Conservation (phyloP, 2,329 filamentous ascomycete species). For the Didymella pomorum region DNA sequence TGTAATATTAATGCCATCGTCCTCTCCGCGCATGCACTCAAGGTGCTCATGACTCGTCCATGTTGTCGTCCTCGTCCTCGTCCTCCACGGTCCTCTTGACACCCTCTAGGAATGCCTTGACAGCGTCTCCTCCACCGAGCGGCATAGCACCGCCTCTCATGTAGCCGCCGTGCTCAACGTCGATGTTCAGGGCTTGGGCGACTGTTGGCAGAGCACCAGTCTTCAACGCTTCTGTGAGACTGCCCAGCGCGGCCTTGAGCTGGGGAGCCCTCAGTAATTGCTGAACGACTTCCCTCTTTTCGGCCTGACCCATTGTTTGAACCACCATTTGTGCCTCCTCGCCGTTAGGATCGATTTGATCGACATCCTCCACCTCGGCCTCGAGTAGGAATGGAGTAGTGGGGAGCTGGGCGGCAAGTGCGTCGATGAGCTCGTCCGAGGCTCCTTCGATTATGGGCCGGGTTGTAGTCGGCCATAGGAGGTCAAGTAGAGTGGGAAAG, state of each 20-base stretch:
- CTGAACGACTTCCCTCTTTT: slow-evolving; percentile 83
- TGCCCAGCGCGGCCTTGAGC: slow-evolving; percentile 84
- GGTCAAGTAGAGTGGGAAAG: slow-evolving; percentile 85
- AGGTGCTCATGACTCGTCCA: slow-evolving; percentile 43
- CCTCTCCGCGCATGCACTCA: neutral
- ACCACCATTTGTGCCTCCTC: slow-evolving; percentile 76
- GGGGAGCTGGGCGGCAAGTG: slow-evolving; percentile 79
- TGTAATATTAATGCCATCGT: neutral
- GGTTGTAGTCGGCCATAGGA: slow-evolving; percentile 80
- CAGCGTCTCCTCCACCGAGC: slow-evolving; percentile 84
- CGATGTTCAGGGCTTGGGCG: slow-evolving; percentile 82
- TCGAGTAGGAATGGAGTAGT: slow-evolving; percentile 79
- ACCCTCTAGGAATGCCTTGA: slow-evolving; percentile 90
- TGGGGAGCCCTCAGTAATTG: slow-evolving; percentile 89
- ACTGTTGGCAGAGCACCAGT: slow-evolving; percentile 92
- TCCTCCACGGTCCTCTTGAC: slow-evolving; percentile 78
- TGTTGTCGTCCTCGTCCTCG: slow-evolving; percentile 44
- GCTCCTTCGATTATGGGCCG: slow-evolving; percentile 77
- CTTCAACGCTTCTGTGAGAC: slow-evolving; percentile 84
- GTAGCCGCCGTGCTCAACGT: slow-evolving; percentile 84
- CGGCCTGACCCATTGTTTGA: slow-evolving; percentile 72
- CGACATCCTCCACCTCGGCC: slow-evolving; percentile 69
- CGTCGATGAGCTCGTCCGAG: slow-evolving; percentile 71
- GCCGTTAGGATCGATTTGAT: slow-evolving; percentile 71
- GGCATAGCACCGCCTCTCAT: slow-evolving; percentile 81